Evolutionary conservation across 73 alveolate genomes (phyloP), one percentile per base, ranked within the genome.

Genomic region (Paramecium pentaurelia): DNA sequence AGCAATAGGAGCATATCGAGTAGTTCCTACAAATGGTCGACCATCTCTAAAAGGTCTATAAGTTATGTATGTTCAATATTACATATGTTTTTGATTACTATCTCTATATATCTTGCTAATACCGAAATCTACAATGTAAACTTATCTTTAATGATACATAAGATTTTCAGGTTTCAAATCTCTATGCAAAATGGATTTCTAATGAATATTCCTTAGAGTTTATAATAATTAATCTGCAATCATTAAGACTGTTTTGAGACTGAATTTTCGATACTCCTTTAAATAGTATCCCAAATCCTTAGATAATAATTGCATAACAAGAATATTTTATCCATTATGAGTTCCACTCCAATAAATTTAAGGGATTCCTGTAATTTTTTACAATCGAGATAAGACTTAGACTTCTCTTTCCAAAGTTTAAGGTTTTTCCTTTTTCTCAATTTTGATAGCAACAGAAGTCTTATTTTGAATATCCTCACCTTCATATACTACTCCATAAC

Each of bases 121-220:
- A 22, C 99, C 99, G 92, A 97, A 98, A 93, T 98, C 99, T 51
- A 98, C 95, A 77, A 95, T 93, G 95, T 60, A 96, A 93, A 22
- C 36, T 64, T 64, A 38, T 38, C 47, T 42, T n/a, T 42, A 18
- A 32, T 42, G 44, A 75, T 36, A 38, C 88, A 75, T 42, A 12
- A 75, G 5, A 20, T 75, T 75, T 38, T 75, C 88, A 14, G 88
- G 88, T 20, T 75, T 75, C 28, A 75, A 25, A n/a, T 75, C 88
- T 38, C 88, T 75, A 22, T 75, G 88, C 8, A 75, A 30, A 30
- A 75, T 75, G 30, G 68, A 34, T 75, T 42, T 75, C 22, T 4
- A 36, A 70, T 87, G 93, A 58, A 87, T 86, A 68, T 87, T 87
- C 49, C 30, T 80, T 9, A 87, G 86, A 0, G 44, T 70, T n/a